Percentiles rank a stretch among this genome's conserved stretches.
These are phyloP conservation scores for Alloascoidea africana DNA, from an alignment of 805 yeast genomes.

Conservation along the genomic window DNA sequence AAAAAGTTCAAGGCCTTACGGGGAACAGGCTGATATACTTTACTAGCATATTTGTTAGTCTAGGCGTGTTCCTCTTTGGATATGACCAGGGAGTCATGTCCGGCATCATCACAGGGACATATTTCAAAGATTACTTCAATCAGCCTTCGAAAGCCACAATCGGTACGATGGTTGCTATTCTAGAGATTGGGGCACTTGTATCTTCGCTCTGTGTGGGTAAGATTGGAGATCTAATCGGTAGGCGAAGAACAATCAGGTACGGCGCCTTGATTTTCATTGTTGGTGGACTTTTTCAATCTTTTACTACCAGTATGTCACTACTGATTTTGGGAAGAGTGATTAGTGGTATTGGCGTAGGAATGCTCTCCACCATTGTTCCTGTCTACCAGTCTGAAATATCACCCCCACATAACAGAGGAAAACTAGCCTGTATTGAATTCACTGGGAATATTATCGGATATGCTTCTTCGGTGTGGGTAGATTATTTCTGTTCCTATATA, in stretches of 20 bases:
- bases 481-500: slow-evolving; percentile 56
- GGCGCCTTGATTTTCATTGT: slow-evolving; percentile 68
- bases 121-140: slow-evolving; percentile 55
- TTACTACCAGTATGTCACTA: slow-evolving; percentile 33
- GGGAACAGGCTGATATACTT: slow-evolving; percentile 24
- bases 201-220: slow-evolving; percentile 69
- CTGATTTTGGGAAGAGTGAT: slow-evolving; percentile 66
- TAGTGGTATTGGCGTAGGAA: slow-evolving; percentile 79
- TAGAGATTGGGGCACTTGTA: slow-evolving; percentile 77
- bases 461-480: slow-evolving; percentile 76
- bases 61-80: slow-evolving; percentile 53
- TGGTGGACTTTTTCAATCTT: slow-evolving; percentile 66
- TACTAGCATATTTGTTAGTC: slow-evolving; percentile 25
- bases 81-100: slow-evolving; percentile 87
- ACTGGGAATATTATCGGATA: slow-evolving; percentile 79
- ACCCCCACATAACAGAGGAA: slow-evolving; percentile 77
- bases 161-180: slow-evolving; percentile 78
- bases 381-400: slow-evolving; percentile 81
- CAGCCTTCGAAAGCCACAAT: slow-evolving; percentile 61
- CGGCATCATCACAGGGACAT: slow-evolving; percentile 56
- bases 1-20: too few species aligned
- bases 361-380: slow-evolving; percentile 73
- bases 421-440: slow-evolving; percentile 75
- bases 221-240: slow-evolving; percentile 65
- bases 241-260: slow-evolving; percentile 61